These are phyloP conservation scores for Lodderomyces orthopsilosis DNA, from an alignment of 1,139 yeast genomes.

Conservation along the genomic window DNA sequence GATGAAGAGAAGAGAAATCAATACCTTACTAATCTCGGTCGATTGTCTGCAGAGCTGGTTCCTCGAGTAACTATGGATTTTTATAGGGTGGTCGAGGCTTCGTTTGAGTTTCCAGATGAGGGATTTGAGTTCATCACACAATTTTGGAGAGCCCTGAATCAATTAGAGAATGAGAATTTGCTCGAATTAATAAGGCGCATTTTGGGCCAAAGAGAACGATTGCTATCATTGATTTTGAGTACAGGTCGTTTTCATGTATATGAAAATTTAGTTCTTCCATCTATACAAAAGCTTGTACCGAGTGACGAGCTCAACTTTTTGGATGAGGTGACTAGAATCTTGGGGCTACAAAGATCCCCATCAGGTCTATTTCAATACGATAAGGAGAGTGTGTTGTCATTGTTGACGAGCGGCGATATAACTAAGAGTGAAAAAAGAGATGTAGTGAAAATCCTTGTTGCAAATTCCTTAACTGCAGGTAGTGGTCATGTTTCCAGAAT, in stretches of 20 bases:
- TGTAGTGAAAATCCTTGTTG: constrained; percentile 4
- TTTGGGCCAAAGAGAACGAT: neutral
- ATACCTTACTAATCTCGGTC: constrained; percentile 12
- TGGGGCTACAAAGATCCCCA: neutral
- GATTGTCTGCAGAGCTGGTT: constrained; percentile 13
- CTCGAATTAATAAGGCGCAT: neutral
- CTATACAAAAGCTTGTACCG: neutral
- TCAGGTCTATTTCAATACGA: neutral
- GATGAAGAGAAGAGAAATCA: constrained; percentile 12
- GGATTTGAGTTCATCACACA: constrained; percentile 2
- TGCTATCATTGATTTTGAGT: constrained; percentile 5
- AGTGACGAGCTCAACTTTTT: neutral
- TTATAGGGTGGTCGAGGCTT: constrained; percentile 7
- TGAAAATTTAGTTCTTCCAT: constrained; percentile 8
- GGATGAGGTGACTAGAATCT: constrained; percentile 2
- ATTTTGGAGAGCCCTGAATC: neutral
- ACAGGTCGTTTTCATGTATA: constrained; percentile 7
- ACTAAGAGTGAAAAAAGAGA: constrained; percentile 3
- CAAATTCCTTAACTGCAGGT: neutral
- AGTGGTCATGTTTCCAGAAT: neutral
- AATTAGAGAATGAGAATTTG: neutral
- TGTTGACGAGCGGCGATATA: neutral
- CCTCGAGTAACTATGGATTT: constrained; percentile 11
- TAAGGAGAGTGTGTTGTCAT: neutral
- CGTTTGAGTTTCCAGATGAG: constrained; percentile 6